A percentile compares a stretch with the other conserved stretches of the same genome.
Conservation (phyloP, 2,329 filamentous ascomycete genomes). For the Graphilbum fragrans region DNA sequence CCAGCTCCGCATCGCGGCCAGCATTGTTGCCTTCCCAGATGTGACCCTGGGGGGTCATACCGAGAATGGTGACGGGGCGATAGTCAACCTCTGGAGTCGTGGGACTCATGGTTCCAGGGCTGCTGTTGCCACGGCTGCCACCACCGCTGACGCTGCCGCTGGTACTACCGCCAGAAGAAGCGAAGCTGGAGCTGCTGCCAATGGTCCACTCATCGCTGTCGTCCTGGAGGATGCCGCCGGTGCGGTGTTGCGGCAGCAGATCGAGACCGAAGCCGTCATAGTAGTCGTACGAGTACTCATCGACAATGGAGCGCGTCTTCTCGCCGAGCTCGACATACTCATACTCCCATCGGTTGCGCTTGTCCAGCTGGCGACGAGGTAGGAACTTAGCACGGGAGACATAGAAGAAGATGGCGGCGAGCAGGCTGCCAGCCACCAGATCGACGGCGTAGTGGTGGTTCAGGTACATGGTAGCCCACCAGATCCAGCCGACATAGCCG, state of each 20-base stretch:
- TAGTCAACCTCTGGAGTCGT: constrained; percentile 31
- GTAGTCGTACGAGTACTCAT: constrained; percentile 31
- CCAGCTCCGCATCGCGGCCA: constrained; percentile 28
- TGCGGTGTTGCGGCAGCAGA: constrained; percentile 22
- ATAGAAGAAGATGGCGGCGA: constrained; percentile 71
- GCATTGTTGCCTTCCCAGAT: constrained; percentile 24
- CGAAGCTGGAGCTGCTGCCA: constrained; percentile 69
- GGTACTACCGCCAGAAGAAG: constrained; percentile 20
- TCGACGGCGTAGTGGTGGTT: constrained; percentile 96
- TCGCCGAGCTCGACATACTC: constrained; percentile 85
- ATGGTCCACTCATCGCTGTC: constrained; percentile 86
- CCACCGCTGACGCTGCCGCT: constrained; percentile 24
- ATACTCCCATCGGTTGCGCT: constrained; percentile 87
- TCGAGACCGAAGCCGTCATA: constrained; percentile 34
- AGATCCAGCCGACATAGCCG: constrained; percentile 81
- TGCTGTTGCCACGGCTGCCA: constrained; percentile 33
- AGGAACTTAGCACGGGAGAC: constrained; percentile 69
- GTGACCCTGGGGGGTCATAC: constrained; percentile 23
- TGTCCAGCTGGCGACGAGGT: constrained; percentile 70
- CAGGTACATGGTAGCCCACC: constrained; percentile 98
- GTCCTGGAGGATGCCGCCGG: constrained; percentile 17
- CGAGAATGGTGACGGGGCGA: constrained; percentile 16
- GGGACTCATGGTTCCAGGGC: constrained; percentile 37
- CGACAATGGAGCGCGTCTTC: constrained; percentile 19
- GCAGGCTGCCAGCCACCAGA: constrained; percentile 70